Base-by-base conservation (phyloP, 495 filamentous ascomycete genomes). In the Penicillium bovifimosum region DNA sequence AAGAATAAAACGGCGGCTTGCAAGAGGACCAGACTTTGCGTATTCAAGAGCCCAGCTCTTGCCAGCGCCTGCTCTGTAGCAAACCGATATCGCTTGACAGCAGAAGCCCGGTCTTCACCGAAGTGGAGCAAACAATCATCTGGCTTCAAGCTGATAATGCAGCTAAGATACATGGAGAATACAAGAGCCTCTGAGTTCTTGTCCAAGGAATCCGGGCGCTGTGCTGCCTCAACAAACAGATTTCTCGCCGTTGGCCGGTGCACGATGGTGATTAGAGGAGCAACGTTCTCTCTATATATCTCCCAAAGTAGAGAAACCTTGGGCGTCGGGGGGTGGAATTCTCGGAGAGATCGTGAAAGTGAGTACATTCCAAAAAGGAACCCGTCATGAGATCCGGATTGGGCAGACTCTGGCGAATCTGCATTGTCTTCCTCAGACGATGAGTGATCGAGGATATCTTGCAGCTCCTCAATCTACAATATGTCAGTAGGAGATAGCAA, bases 1-100 rank as follows among this genome's bases (percentile, higher is more conserved):
- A 90, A 67, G 58, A 88, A 95, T 9, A 95, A 69, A 9, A 89
- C 77, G 35, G 89, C 83, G 2, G 90, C 90, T 65, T 95, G 89
- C 6, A 93, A 63, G 1, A 90, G 81, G 7, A 85, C 78, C 16
- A 90, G 64, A 53, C 90, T 90, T 36, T 88, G 83, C 1, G 83
- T 87, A 40, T 83, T 85, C 3, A 95, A 66, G 38, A 95, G 83
- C 36, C 84, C 80, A 1, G 90, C 87, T 54, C 80, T 84, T 1
- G 88, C 78, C 5, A 96, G 70, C 0, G 86, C 84, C 63, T 91
- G 88, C 59, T 96, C 89, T 1, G 86, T 75, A 0, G 83, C 88
- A 59, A 92, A 91, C 6, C 87, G 85, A 59, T 90, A 95, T 46
- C 83, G 80, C 16, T 73, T 72, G 3, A 90, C 70, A 11, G 87